Evolutionary conservation across 2,329 filamentous ascomycete genomes (phyloP).

Genomic region (Stagonosporopsis vannaccii): DNA sequence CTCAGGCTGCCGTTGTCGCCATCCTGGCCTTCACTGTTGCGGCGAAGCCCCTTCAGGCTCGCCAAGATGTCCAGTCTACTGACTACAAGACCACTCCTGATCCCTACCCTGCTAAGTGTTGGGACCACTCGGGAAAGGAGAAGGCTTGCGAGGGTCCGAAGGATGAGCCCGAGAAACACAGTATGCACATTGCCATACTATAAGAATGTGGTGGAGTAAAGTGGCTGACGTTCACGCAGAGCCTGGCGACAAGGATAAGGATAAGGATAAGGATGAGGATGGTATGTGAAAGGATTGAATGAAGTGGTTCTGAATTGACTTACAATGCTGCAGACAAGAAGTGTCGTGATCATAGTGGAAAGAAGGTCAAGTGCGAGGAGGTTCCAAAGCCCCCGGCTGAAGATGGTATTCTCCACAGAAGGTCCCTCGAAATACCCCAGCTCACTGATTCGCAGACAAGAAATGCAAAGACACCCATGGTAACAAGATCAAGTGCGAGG

Average conservation of each 20-base stretch:
- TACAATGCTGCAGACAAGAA: background rate
- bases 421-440: background rate
- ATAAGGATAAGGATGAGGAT: background rate
- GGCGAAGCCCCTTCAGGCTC: constrained; percentile 21
- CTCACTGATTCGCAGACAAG: background rate
- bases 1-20: constrained; percentile 23
- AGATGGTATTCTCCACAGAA: background rate
- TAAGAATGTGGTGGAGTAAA: background rate
- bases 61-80: constrained; percentile 7
- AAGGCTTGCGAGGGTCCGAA: constrained; percentile 1
- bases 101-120: background rate
- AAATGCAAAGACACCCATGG: constrained; percentile 2
- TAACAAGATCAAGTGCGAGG: background rate
- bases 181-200: background rate
- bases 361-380: background rate
- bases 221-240: background rate
- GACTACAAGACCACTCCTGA: constrained; percentile 16
- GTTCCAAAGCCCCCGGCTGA: background rate
- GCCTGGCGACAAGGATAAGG: background rate
- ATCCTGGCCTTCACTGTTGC: constrained; percentile 22
- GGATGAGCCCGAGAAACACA: background rate
- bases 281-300: background rate
- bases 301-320: background rate
- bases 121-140: background rate
- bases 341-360: background rate